Evolutionary conservation across 2,329 filamentous ascomycete species (phyloP), one percentile per base, ranked within the genome.

Genomic region (Penicillium hesseltinei): DNA sequence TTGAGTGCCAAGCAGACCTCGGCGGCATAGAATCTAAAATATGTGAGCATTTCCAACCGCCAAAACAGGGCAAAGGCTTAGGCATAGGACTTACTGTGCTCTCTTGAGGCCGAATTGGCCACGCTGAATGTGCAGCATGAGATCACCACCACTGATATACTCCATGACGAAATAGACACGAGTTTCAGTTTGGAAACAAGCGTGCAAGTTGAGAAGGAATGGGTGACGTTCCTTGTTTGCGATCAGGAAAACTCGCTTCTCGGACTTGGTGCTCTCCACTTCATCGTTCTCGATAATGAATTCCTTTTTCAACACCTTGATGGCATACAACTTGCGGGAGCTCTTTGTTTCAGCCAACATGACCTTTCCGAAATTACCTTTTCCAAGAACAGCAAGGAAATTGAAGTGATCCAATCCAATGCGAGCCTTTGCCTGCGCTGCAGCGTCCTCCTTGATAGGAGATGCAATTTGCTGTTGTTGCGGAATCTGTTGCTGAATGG

Each of bases 231-330:
- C 94, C 74, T 96, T 92, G 80, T 99, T 99, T 35, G 94, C 94
- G 72, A 99, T 89, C 73, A 99, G 75, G 79, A 97, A 96, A 17
- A 99, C 95, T 62, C 94, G 85, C 84, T 99, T 99, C 77, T 99
- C 94, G 0, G 94, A 99, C 63, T 93, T 87, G 42, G 92, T 97
- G 76, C 93, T 97, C 76, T 99, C 94, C 8, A 99, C 94, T 79
- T 99, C 94, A 71, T 99, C 94, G 64, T 99, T 96, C 74, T 99
- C 95, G 61, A 99, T 99, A 72, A 99, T 99, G 75, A 99, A 99
- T 75, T 99, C 94, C 80, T 99, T 99, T 84, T 99, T 99, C 66
- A 99, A 80, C 38, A 99, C 94, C 78, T 99, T 99, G 77, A 99
- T 99, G 56, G 94, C 94, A 73, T 97, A 99, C 8, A 99, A 82